Base-by-base conservation (phyloP, 805 yeast genomes). In the Wickerhamiella spandovensis region DNA sequence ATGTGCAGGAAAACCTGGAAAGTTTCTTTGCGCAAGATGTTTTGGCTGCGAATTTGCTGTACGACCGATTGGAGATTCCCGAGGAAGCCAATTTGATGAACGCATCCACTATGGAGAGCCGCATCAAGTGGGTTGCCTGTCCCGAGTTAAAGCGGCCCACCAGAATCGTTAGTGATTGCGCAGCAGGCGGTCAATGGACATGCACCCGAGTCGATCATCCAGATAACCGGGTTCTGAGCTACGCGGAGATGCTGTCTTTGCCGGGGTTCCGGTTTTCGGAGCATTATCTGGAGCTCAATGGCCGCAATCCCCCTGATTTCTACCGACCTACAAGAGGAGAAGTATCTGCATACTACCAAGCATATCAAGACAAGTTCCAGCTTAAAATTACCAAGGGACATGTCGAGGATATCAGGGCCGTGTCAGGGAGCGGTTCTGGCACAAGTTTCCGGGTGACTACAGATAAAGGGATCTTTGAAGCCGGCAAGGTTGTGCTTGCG, bases 131-230 rank as follows among this genome's bases (percentile, higher is more conserved):
- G 65, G 50, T 44, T 17, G 41, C 49, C 20, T 43, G 52, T 8
- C 49, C 55, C 2, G 50, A 49, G 15, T 18, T 46, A 47, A 54
- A 2, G 51, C 48, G 2, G 65, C 61, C 50, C 38, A 13, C 23
- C 2, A 23, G 56, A 12, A 61, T 64, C 15, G 46, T 61, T 6
- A 64, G 65, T 21, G 54, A 58, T 12, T 46, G 53, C 9, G 44
- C 53, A 6, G 53, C 65, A 0, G 68, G 68, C 5, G 68, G 68
- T 9, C 68, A 64, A 44, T 64, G 68, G 68, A 56, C 62, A 2
- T 44, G 47, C 21, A 51, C 56, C 15, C 46, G 37, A 2, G 50
- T 38, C 1, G 62, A 60, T 42, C 48, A 50, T 13, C 48, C 53
- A 2, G 52, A 52, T 9, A 54, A 55, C 9, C 45, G 49, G 32